phyloP scores from a whole-genome alignment of 306 rosid genomes.

The Prunus mira region DNA sequence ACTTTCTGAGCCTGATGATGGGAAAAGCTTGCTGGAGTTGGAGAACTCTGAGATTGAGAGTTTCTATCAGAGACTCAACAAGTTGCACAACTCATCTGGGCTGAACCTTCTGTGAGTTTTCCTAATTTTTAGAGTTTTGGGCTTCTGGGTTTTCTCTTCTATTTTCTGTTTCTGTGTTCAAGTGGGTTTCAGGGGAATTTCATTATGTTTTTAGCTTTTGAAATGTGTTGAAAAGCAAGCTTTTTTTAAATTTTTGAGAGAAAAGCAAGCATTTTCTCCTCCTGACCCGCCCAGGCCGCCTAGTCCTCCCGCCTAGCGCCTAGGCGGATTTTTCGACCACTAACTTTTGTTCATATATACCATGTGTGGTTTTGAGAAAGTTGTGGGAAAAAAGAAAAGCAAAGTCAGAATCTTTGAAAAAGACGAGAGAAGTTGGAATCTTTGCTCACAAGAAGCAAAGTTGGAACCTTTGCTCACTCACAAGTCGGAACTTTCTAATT shows the following conservation, averaged over 20 bases:
- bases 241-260: background rate
- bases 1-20: constrained; percentile 24
- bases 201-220: background rate
- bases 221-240: background rate
- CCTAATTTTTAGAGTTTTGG: background rate
- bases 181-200: background rate
- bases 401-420: background rate
- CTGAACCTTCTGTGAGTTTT: constrained; percentile 33
- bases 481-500: no score
- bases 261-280: no score
- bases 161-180: background rate
- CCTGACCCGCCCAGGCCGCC: no score
- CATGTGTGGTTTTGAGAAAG: constrained; percentile 20
- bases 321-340: no score
- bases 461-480: background rate
- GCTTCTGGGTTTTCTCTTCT: background rate
- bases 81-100: constrained; percentile 26
- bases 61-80: constrained; percentile 23
- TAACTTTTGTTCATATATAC: background rate
- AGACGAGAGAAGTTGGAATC: background rate
- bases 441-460: background rate
- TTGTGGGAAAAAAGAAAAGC: background rate
- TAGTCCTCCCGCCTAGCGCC: no score
- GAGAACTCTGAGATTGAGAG: constrained; percentile 15
- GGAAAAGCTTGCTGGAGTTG: constrained; percentile 10